Evolutionary conservation across 2,329 filamentous ascomycete species (phyloP).

Genomic region (Claviceps sp.): DNA sequence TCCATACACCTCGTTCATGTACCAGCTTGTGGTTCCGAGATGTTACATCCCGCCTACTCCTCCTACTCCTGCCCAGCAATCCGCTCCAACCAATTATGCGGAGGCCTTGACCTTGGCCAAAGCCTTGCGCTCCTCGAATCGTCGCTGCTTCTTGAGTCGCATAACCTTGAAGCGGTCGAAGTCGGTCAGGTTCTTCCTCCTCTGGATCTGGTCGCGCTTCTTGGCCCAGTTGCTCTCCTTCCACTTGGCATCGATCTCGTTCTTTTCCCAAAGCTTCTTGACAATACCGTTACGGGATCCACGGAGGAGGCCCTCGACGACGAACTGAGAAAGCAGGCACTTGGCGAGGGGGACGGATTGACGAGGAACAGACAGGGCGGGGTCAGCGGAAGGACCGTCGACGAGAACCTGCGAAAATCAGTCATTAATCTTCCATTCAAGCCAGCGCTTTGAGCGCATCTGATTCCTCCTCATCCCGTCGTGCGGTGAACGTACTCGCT

Average conservation of each 20-base stretch:
- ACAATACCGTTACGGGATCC: conserved; percentile 70
- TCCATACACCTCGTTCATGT: conserved; percentile 25
- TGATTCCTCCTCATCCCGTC: neutral
- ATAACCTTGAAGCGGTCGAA: conserved; percentile 99
- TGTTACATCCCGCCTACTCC: conserved; percentile 9
- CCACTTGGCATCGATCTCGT: conserved; percentile 88
- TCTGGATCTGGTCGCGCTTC: conserved; percentile 74
- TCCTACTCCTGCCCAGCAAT: conserved; percentile 19
- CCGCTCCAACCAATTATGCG: conserved; percentile 40
- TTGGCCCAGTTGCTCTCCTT: conserved; percentile 85
- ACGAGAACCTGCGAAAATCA: conserved; percentile 61
- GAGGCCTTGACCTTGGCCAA: conserved; percentile 82
- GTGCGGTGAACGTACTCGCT: conserved; percentile 76
- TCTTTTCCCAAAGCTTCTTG: conserved; percentile 81
- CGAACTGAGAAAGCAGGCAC: conserved; percentile 78
- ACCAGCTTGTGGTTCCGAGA: conserved; percentile 20
- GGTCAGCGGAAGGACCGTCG: conserved; percentile 79
- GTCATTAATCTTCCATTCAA: conserved; percentile 4
- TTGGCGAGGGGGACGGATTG: conserved; percentile 72
- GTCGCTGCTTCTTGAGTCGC: conserved; percentile 98
- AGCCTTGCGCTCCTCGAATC: conserved; percentile 95
- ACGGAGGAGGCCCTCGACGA: conserved; percentile 75
- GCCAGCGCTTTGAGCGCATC: neutral
- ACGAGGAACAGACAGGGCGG: conserved; percentile 69
- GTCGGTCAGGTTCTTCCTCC: conserved; percentile 86